These are phyloP conservation scores for Ramalina peruviana DNA, from an alignment of 495 filamentous ascomycete species.

Conservation along the genomic window DNA sequence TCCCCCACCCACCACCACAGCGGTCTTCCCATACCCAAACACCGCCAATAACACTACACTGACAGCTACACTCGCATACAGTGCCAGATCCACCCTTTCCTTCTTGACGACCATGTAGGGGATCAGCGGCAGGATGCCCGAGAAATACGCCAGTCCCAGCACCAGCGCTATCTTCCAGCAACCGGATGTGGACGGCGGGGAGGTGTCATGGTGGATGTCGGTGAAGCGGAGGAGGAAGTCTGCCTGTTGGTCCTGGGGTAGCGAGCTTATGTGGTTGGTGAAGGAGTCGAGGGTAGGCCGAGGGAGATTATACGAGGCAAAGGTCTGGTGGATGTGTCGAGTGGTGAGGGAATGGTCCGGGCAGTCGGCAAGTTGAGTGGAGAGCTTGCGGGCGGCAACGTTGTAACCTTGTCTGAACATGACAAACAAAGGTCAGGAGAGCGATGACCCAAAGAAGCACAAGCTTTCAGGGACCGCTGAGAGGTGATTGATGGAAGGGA, in stretches of 20 bases:
- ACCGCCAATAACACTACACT: slow-evolving; percentile 57
- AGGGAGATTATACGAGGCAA: slow-evolving; percentile 41
- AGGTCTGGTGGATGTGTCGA: slow-evolving; percentile 34
- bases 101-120: slow-evolving; percentile 60
- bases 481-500: background rate
- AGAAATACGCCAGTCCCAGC: slow-evolving; percentile 57
- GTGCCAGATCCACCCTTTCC: slow-evolving; percentile 39
- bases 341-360: slow-evolving; percentile 19
- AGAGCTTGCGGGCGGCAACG: slow-evolving; percentile 32
- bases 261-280: slow-evolving; percentile 31
- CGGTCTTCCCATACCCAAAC: slow-evolving; percentile 63
- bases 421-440: background rate
- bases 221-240: slow-evolving; percentile 37
- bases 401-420: slow-evolving; percentile 33
- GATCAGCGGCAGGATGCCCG: slow-evolving; percentile 57
- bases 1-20: background rate
- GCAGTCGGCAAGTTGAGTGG: slow-evolving; percentile 9
- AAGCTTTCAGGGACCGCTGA: background rate
- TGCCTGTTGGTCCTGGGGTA: slow-evolving; percentile 27
- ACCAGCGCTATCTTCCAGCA: slow-evolving; percentile 47
- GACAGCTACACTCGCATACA: slow-evolving; percentile 54
- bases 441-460: background rate
- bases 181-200: slow-evolving; percentile 35
- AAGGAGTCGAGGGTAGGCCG: slow-evolving; percentile 29
- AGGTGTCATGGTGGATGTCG: slow-evolving; percentile 28